Base-by-base conservation (phyloP, 2,329 filamentous ascomycete genomes). In the Xylaria sp. region DNA sequence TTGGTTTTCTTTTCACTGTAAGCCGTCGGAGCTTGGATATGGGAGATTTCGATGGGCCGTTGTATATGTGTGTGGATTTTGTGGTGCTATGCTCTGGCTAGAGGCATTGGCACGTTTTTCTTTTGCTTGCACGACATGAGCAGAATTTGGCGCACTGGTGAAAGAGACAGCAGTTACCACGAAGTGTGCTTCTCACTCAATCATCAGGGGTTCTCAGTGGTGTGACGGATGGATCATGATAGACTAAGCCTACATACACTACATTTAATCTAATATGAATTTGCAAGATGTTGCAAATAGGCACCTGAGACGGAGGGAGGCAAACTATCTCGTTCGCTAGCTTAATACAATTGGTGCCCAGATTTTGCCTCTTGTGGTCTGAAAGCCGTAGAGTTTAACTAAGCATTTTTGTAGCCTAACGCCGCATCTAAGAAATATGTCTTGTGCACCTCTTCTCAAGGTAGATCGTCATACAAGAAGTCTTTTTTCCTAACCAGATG, bases 251-350 rank as follows among this genome's bases (percentile, higher is more conserved):
- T 73, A 73, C 71, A 73, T 72, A 74, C 68, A 57, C 50, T 68
- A 73, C 59, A 69, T 55, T 70, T 76, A 75, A 75, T 77, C 71
- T 77, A 74, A 75, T 77, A 74, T 74, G 69, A 66, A 68, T 61
- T 69, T 69, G 69, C 66, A 61, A 59, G 22, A 51, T 51, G 22
- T 63, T 67, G 66, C 69, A 61, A 63, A 66, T 59, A 49, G 39
- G 10, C 22, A 54, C 15, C 25, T 36, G 56, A 33, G 1, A 54
- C 6, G 13, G 31, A 49, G 45, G 22, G 33, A 27, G 33, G 42
- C 9, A 29, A 51, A 38, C 3, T 29, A 45, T 29, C 4, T 56
- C 25, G 6, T 50, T 49, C 17, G 13, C 31, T 6, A 39, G 27
- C 9, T 55, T 29, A 7, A 47, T 22, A 33, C n/a, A 22, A 20